These are phyloP conservation scores for Chalciporus sphaerocephalus DNA, from an alignment of 768 basidiomycete genomes.

Conservation along the genomic window DNA sequence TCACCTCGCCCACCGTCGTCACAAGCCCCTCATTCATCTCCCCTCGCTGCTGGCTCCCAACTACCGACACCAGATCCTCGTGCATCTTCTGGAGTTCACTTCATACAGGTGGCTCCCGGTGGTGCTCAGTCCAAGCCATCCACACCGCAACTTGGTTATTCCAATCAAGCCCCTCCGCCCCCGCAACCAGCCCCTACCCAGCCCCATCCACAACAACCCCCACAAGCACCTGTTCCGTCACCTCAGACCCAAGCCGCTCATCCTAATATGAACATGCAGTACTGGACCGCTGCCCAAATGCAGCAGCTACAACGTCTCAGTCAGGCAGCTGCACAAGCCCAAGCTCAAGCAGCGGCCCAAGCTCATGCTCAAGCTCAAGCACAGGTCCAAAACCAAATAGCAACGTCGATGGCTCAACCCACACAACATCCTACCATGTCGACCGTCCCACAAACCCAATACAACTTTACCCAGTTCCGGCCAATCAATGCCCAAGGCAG, in stretches of 20 bases:
- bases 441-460: conserved; percentile 24
- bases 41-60: conserved; percentile 27
- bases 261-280: conserved; percentile 15
- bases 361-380: conserved; percentile 19
- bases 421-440: conserved; percentile 24
- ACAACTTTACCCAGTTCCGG: conserved; percentile 35
- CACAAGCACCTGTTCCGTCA: conserved; percentile 20
- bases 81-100: conserved; percentile 22
- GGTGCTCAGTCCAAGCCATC: conserved; percentile 25
- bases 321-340: conserved; percentile 22
- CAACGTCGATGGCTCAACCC: conserved; percentile 22
- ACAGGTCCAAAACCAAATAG: conserved; percentile 25
- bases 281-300: conserved; percentile 12
- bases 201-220: conserved; percentile 20
- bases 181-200: conserved; percentile 22
- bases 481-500: conserved; percentile 27
- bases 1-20: conserved; percentile 34
- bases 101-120: conserved; percentile 24
- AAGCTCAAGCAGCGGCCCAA: conserved; percentile 11
- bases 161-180: conserved; percentile 16
- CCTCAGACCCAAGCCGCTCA: conserved; percentile 20
- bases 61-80: conserved; percentile 26
- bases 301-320: conserved; percentile 17
- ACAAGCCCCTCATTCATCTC: conserved; percentile 30
- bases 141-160: conserved; percentile 28